Base-by-base conservation (phyloP, 2,329 filamentous ascomycete genomes). In the Hypomyces perniciosus region DNA sequence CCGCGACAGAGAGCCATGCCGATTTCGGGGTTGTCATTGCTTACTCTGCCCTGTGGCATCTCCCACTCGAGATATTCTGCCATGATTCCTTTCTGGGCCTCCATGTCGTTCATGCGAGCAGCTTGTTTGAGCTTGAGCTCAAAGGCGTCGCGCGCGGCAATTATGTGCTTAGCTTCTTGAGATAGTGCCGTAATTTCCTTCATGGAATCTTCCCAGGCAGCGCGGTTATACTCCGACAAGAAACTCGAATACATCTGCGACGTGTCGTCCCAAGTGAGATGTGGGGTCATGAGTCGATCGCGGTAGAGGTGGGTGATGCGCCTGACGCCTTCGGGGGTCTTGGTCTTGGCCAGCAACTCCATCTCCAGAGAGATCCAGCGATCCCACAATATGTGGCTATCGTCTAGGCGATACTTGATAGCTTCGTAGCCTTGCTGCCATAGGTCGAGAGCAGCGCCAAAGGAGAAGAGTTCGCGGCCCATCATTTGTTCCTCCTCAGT, bases 51-150 rank as follows among this genome's bases (percentile, higher is more conserved):
- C 62, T 83, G 80, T 13, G 69, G 74, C 61, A 85, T 78, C 72
- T 99, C 93, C 87, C 89, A 96, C 48, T 88, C 84, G 13, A 97
- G 73, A 61, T 99, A 99, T 50, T 86, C 80, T 4, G 66, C 69
- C 70, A 84, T 74, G 40, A 69, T 65, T 20, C 66, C 58, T 59
- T 74, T 75, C 51, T 86, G 74, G 4, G 73, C 74, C 8, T 80
- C 77, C 29, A 71, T 65, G 57, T 88, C 79, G 50, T 74, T 76
- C 6, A 76, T 68, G 48, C 81, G 74, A 12, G 70, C 65, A 6
- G 85, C 84, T 54, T 77, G 74, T 48, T 76, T 75, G 26, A 93
- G 70, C 55, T 79, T 81, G 55, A 83, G 71, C 65, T 95, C 88
- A 62, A 83, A 83, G 4, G 78, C 68, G 57, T 88, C 85, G 53